Evolutionary conservation across 1,284 basidiomycete species (phyloP), one percentile per base, ranked within the genome.

Genomic region (Retiboletus flavoniger): DNA sequence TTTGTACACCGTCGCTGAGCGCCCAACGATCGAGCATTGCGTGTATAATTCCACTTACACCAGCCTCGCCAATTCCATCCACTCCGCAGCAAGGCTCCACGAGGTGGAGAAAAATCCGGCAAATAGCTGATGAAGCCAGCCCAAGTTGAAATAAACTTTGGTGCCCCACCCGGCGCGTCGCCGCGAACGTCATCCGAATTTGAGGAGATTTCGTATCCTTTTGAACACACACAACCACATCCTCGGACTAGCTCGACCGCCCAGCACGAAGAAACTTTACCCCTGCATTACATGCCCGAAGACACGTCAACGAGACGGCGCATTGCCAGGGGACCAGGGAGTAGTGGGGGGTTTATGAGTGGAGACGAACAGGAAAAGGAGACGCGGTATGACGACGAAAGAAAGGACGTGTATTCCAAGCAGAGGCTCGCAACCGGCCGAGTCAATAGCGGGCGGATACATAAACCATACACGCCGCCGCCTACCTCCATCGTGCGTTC

Each of bases 371-470:
- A 73, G 62, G 69, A 74, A 56, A 67, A 64, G 43, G 67, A 68
- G 55, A 62, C 67, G 54, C 63, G 67, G 40, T 74, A 76, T 59
- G 87, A 89, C 62, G 85, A 86, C 67, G 83, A 83, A 57, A 83
- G 87, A 24, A 91, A 90, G 73, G 86, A 85, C 56, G 83, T 88
- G 11, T 90, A 87, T 65, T 78, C 76, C 63, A 91, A 91, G 74
- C 72, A 77, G 50, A 77, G 77, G 54, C 71, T 78, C 16, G 63
- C 76, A 17, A 75, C 60, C 0, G 72, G 73, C 43, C 78, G 78
- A 34, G 67, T 85, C 43, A 75, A 78, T 40, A 85, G 85, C 56
- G 87, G 87, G 8, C 79, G 85, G 19, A 71, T 80, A 48, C 79
- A 82, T 35, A 80, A 80, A 53, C 77, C 78, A 0, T 83, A 79